A percentile compares a stretch with the other conserved stretches of the same genome.
These are phyloP conservation scores for Diaporthe sp. DNA, from an alignment of 2,329 filamentous ascomycete genomes.

Conservation along the genomic window DNA sequence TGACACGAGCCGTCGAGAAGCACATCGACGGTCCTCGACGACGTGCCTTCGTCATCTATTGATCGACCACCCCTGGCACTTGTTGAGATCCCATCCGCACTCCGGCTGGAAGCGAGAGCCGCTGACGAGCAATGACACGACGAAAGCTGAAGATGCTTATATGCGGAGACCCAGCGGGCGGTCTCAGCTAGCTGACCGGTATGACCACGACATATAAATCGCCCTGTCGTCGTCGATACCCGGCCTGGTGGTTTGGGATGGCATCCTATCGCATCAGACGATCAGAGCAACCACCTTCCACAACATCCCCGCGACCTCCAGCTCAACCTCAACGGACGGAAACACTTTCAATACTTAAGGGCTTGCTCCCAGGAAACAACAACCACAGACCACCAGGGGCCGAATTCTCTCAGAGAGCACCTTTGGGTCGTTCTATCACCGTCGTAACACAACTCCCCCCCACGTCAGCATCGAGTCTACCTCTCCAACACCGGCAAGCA, in stretches of 20 bases:
- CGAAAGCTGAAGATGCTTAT: conserved; percentile 34
- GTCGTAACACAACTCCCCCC: not conserved
- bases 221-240: conserved; percentile 33
- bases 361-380: not conserved
- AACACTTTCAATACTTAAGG: not conserved
- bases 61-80: conserved; percentile 17
- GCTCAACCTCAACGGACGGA: conserved; percentile 5
- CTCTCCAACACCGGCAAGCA: not conserved
- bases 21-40: conserved; percentile 22
- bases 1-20: conserved; percentile 19
- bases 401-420: not conserved
- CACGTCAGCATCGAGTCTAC: not conserved
- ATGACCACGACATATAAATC: conserved; percentile 37
- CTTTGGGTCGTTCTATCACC: not conserved
- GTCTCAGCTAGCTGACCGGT: conserved; percentile 31
- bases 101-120: conserved; percentile 11
- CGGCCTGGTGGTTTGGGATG: conserved; percentile 9
- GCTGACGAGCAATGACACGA: conserved; percentile 32
- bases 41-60: conserved; percentile 32
- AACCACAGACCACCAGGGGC: not conserved
- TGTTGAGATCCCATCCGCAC: conserved; percentile 31
- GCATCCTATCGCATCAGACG: conserved; percentile 8
- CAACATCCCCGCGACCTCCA: not conserved
- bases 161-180: conserved; percentile 34
- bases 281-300: not conserved